A percentile compares a stretch with the other conserved stretches of the same genome.
These are phyloP conservation scores for Afroboletus lepidellus DNA, from an alignment of 1,284 basidiomycete species.

Conservation along the genomic window DNA sequence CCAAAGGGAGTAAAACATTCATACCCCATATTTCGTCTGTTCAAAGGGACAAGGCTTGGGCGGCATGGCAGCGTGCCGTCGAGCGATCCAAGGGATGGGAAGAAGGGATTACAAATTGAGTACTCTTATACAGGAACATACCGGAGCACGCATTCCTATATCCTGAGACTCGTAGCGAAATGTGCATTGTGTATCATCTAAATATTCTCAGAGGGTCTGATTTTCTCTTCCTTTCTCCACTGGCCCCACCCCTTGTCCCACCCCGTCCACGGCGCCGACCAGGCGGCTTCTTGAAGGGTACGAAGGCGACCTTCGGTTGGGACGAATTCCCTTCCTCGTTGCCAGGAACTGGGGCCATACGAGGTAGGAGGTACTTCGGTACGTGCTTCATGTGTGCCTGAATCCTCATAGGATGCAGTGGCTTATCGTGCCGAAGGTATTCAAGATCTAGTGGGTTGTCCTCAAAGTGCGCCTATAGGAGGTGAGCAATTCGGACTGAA, in stretches of 20 bases:
- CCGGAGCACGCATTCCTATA: not conserved
- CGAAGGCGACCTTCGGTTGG: conserved; percentile 48
- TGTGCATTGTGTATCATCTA: conserved; percentile 35
- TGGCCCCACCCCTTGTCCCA: conserved; percentile 38
- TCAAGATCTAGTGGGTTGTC: conserved; percentile 95
- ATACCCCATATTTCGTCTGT: conserved; percentile 54
- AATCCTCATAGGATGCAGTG: conserved; percentile 83
- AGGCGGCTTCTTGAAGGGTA: conserved; percentile 67
- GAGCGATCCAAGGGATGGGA: conserved; percentile 81
- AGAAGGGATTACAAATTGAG: conserved; percentile 48
- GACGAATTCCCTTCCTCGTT: conserved; percentile 27
- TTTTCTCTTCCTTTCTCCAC: conserved; percentile 55
- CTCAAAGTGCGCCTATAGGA: conserved; percentile 87
- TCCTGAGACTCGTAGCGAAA: not conserved
- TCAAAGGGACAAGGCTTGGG: conserved; percentile 63
- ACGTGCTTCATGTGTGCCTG: conserved; percentile 96
- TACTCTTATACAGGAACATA: not conserved
- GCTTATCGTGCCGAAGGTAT: conserved; percentile 92
- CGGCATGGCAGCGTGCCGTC: conserved; percentile 83
- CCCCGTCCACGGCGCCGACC: conserved; percentile 50
- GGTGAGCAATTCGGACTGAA: conserved; percentile 4
- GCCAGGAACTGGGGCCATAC: conserved; percentile 57
- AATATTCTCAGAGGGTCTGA: conserved; percentile 78
- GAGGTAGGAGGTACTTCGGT: conserved; percentile 90
- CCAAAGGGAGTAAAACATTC: conserved; percentile 77